Base-by-base conservation (phyloP, 139 green algal species). In the Chara braunii region DNA sequence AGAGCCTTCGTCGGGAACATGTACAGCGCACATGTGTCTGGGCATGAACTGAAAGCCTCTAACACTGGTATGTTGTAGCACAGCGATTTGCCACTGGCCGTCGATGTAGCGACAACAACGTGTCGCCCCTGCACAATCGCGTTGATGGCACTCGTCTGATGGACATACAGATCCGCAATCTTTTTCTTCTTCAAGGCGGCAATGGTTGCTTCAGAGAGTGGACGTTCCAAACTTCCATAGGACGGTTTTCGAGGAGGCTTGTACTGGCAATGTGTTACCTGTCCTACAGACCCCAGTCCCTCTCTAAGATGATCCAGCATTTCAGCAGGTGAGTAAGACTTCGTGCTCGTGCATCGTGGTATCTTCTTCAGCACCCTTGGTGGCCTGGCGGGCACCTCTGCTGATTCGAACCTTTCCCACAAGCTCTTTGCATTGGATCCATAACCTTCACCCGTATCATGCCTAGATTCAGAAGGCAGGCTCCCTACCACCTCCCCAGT, bases 1-100 rank as follows among this genome's bases (percentile, higher is more conserved):
- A 11, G 26, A 14, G 84, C 90, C 76, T 97, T 97, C 62, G 91
- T 97, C 30, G 91, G 91, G 60, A 96, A 97, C 63, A 97, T 78
- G 70, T 89, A 84, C n/a, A 97, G 64, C 0, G 86, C 86, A 61
- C 72, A 87, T 11, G 85, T 72, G 8, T 57, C 48, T 11, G 48
- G 48, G 48, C 11, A 8, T 8, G 32, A 9, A 57, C 8, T 24
- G 35, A 83, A 6, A 31, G 71, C 68, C 36, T 85, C 44, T 14
- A 88, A 30, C 18, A 96, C 71, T 0, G 89, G 90, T 22, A 95
- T 40, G 43, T 81, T 78, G 79, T 95, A 96, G 80, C 88, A 95
- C 55, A 95, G 72, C 4, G 78, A 89, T 36, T 97, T 97, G 58
- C 91, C 91, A 61, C 72, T 87, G 28, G 92, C 90, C 1, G 91